These are phyloP conservation scores for Jacaranda copaia DNA, from an alignment of 257 asterid genomes.

Conservation along the genomic window DNA sequence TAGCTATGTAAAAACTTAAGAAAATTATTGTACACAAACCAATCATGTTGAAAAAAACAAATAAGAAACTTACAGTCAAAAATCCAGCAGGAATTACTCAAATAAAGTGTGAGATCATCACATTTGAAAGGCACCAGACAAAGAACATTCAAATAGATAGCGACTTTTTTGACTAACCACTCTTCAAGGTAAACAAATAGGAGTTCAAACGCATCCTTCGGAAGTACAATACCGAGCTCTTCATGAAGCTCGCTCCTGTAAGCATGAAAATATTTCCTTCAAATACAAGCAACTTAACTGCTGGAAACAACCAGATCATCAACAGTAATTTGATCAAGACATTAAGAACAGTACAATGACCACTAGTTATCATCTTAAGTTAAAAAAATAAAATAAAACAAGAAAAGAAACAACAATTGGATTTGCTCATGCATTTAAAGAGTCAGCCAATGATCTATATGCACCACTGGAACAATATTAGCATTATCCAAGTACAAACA, in stretches of 20 bases:
- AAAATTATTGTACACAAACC: slow-evolving; percentile 7
- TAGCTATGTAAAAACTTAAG: not conserved
- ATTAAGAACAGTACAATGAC: slow-evolving; percentile 14
- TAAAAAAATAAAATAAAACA: not conserved
- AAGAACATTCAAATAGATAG: slow-evolving; percentile 22
- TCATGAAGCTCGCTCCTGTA: slow-evolving; percentile 96
- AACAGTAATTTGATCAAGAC: not conserved
- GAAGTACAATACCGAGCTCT: slow-evolving; percentile 92
- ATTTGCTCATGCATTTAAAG: slow-evolving; percentile 21
- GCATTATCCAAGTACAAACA: too few relatives aligned
- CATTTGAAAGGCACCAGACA: too few relatives aligned
- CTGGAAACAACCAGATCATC: slow-evolving; percentile 31
- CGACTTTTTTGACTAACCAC: slow-evolving; percentile 63
- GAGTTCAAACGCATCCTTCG: slow-evolving; percentile 89
- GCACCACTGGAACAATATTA: not conserved
- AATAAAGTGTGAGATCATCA: not conserved
- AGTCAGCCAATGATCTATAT: not conserved
- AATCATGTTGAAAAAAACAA: not conserved
- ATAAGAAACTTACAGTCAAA: slow-evolving; percentile 20
- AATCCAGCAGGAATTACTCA: slow-evolving; percentile 4
- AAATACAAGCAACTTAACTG: slow-evolving; percentile 18
- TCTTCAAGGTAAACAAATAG: slow-evolving; percentile 80
- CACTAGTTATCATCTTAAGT: slow-evolving; percentile 4
- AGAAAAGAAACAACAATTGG: not conserved
- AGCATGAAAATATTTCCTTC: slow-evolving; percentile 32